Evolutionary conservation across 805 yeast genomes (phyloP), one percentile per base, ranked within the genome.

Genomic region (Candida vartiovaarae): DNA sequence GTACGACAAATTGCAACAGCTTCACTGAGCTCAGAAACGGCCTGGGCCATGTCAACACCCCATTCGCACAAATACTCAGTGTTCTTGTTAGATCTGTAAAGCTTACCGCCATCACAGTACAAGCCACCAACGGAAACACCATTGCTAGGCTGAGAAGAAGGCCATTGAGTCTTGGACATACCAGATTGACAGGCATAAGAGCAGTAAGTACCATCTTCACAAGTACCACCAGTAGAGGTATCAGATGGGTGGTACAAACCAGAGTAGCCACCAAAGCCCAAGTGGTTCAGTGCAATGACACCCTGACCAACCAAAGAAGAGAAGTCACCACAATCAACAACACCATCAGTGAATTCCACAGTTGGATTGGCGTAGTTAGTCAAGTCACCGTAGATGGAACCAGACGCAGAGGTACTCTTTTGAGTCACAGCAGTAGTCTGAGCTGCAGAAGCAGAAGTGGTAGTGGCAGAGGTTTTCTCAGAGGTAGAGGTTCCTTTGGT

Each of bases 121-220:
- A 91, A 76, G 61, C 98, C 98, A 69, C 98, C 98, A 52, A 91
- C 79, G 34, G 96, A 84, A 43, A 82, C 84, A 71, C 97, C 97
- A 65, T 71, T 76, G 44, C 83, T 52, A 39, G 97, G 97, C 73
- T 91, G 98, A 42, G 63, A 52, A 34, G 82, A 68, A 49, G 98
- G 98, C 95, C 95, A 91, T 72, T 91, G 98, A 43, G 96, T 88
- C 80, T 91, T 91, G 61, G 96, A 86, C 95, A 87, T 86, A 76
- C 98, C 98, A 36, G 96, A 80, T 71, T 88, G 95, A 75, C 98
- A 91, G 47, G 97, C 95, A 69, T 91, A 91, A 45, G 97, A 91
- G 72, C 99, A 91, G 80, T 86, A 88, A 59, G 78, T 78, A 46
- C 97, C 98, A 55, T 90, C 96, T 50, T 71, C 64, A 75, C 99